phyloP scores from a whole-genome alignment of 1,139 yeast genomes.

The Kluyveromyces sp. region DNA sequence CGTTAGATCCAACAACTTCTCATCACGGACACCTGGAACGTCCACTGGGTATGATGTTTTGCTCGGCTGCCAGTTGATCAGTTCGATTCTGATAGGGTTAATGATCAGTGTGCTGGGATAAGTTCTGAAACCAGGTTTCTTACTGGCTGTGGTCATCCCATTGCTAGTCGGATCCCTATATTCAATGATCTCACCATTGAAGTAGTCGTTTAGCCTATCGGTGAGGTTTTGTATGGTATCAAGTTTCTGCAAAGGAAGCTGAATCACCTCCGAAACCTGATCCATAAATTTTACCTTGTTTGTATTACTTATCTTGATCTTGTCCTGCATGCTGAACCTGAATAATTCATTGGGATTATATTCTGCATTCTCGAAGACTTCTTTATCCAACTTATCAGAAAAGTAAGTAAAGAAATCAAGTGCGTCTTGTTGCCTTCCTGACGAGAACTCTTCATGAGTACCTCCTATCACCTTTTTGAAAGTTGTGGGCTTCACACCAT shows the following conservation, averaged over 20 bases:
- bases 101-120: conserved; percentile 67
- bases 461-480: conserved; percentile 73
- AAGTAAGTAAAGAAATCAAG: conserved; percentile 76
- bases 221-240: conserved; percentile 41
- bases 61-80: conserved; percentile 86
- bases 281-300: conserved; percentile 49
- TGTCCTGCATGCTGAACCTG: conserved; percentile 58
- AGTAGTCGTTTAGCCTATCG: conserved; percentile 44
- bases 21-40: conserved; percentile 40
- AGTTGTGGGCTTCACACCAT: conserved; percentile 69
- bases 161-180: conserved; percentile 62
- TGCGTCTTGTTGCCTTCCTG: conserved; percentile 92
- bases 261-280: conserved; percentile 61
- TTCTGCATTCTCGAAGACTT: conserved; percentile 28
- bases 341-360: conserved; percentile 47
- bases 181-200: conserved; percentile 53
- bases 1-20: conserved; percentile 33
- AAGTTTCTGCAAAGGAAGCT: conserved; percentile 49
- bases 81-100: conserved; percentile 70
- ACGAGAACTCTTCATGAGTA: conserved; percentile 72
- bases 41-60: conserved; percentile 70
- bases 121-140: conserved; percentile 50
- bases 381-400: conserved; percentile 51
- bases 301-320: conserved; percentile 59
- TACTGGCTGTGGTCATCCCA: conserved; percentile 32